Evolutionary conservation across 495 filamentous ascomycete species (phyloP).

Genomic region (Parathielavia appendiculata): DNA sequence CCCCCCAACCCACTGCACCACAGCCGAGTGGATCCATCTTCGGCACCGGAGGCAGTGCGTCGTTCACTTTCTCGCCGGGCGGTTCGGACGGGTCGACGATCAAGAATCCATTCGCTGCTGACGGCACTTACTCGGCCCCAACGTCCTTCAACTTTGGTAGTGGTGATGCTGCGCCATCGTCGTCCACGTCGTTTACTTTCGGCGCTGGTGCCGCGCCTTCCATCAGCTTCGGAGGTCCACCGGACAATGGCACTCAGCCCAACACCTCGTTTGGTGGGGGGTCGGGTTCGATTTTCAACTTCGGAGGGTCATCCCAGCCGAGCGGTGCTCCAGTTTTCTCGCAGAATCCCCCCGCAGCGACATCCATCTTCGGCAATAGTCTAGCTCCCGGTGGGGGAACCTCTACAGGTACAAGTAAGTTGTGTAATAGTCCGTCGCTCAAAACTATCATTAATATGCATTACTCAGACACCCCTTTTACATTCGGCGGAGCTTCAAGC

Average conservation of each 20-base stretch:
- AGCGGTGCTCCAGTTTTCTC: conserved; percentile 20
- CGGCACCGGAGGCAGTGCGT: conserved; percentile 20
- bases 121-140: conserved; percentile 29
- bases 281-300: conserved; percentile 22
- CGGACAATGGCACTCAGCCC: conserved; percentile 23
- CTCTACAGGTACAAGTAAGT: conserved; percentile 45
- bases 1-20: conserved; percentile 27
- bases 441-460: conserved; percentile 26
- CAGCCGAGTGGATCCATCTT: conserved; percentile 23
- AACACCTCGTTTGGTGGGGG: conserved; percentile 15
- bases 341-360: conserved; percentile 24
- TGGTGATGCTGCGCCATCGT: conserved; percentile 16
- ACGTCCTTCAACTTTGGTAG: conserved; percentile 39
- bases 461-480: conserved; percentile 41
- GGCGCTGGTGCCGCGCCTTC: conserved; percentile 22
- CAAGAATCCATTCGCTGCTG: conserved; percentile 41
- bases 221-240: conserved; percentile 32
- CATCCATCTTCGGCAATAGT: conserved; percentile 27
- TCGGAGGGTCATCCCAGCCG: conserved; percentile 22
- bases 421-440: not conserved
- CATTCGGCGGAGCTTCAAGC: conserved; percentile 46
- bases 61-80: conserved; percentile 41
- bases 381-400: conserved; percentile 37
- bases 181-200: conserved; percentile 28
- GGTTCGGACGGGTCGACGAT: conserved; percentile 27